phyloP scores from a whole-genome alignment of 495 filamentous ascomycete species.

The Bombardia bombarda region DNA sequence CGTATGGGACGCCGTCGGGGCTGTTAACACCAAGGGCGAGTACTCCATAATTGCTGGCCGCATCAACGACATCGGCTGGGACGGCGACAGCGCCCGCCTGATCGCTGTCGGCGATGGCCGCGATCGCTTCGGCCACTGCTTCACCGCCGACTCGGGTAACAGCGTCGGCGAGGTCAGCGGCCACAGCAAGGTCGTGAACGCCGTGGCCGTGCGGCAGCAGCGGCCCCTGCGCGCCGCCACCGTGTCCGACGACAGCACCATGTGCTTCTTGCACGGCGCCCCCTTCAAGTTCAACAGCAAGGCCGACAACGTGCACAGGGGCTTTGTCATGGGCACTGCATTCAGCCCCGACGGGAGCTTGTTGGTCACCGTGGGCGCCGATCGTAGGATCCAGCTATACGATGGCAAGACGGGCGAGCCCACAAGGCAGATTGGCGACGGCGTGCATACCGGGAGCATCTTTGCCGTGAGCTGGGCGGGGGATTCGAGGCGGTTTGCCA shows the following conservation, averaged over 20 bases:
- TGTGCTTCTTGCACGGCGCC: conserved; percentile 88
- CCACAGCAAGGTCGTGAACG: conserved; percentile 84
- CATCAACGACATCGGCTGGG: conserved; percentile 95
- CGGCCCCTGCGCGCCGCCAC: conserved; percentile 85
- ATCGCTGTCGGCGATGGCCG: conserved; percentile 94
- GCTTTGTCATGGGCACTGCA: conserved; percentile 78
- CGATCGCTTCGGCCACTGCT: conserved; percentile 87
- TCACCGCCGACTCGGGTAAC: conserved; percentile 93
- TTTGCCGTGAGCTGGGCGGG: conserved; percentile 84
- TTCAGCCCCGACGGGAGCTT: conserved; percentile 85
- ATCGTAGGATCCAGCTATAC: conserved; percentile 85
- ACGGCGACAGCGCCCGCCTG: conserved; percentile 91
- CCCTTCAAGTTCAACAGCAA: conserved; percentile 90
- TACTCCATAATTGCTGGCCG: conserved; percentile 90
- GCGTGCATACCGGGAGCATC: conserved; percentile 81
- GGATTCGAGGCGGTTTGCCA: conserved; percentile 84
- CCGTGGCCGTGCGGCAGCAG: conserved; percentile 82
- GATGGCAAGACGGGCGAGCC: conserved; percentile 90
- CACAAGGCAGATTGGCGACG: conserved; percentile 68
- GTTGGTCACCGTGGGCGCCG: conserved; percentile 82
- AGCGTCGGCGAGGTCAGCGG: conserved; percentile 88
- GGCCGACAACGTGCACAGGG: conserved; percentile 66
- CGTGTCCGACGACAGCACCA: conserved; percentile 76
- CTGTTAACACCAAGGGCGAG: conserved; percentile 67
- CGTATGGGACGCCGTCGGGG: conserved; percentile 76